Conservation (phyloP, 1,284 basidiomycete genomes). For the Leccinum solheimii region DNA sequence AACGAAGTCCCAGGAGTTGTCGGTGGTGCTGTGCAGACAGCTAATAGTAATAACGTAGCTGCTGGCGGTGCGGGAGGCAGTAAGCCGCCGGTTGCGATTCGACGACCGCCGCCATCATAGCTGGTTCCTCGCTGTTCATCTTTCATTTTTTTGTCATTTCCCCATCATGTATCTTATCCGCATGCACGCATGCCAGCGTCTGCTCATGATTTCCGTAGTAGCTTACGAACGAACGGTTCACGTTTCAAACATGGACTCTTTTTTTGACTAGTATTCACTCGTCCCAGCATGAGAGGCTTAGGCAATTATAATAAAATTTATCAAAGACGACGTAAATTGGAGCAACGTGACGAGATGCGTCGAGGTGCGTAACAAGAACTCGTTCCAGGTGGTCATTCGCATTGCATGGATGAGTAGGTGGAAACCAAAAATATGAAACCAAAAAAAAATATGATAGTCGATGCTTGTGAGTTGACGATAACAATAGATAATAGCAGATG, state of each 20-base stretch:
- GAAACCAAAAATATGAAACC: background rate
- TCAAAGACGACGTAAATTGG: conserved; percentile 19
- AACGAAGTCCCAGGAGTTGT: conserved; percentile 6
- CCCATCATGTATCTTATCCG: background rate
- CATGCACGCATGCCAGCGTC: background rate
- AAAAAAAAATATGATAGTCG: conserved; percentile 1
- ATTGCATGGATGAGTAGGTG: background rate
- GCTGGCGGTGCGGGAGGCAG: conserved; percentile 5
- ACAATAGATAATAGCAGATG: conserved; percentile 35
- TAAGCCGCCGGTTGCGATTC: conserved; percentile 37
- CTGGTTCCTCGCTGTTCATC: background rate
- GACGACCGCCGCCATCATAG: conserved; percentile 33
- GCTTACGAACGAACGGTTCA: background rate
- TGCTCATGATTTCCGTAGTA: background rate
- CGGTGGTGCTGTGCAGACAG: conserved; percentile 21
- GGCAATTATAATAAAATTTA: conserved; percentile 19
- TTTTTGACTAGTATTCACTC: background rate
- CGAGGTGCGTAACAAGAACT: conserved; percentile 12
- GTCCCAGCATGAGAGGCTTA: background rate
- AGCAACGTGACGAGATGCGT: conserved; percentile 17
- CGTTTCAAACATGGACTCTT: background rate
- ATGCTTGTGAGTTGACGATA: conserved; percentile 25
- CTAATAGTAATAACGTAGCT: background rate
- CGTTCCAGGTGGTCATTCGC: conserved; percentile 15
- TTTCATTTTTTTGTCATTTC: background rate